Evolutionary conservation across 2,329 filamentous ascomycete species (phyloP).

Genomic region (Xylariaceae sp.): DNA sequence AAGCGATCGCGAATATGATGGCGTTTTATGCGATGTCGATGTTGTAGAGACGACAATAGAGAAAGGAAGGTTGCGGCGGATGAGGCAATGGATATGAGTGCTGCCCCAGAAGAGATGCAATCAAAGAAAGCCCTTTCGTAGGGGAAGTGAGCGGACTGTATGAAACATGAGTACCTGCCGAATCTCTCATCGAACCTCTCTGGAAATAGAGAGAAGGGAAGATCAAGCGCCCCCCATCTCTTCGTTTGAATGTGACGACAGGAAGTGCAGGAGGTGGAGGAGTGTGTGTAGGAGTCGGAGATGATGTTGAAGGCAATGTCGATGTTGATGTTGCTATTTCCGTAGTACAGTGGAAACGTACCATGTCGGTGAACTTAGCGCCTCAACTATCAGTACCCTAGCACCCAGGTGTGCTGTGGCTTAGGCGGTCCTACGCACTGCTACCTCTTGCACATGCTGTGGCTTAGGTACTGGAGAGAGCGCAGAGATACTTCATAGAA

Average conservation of each 20-base stretch:
- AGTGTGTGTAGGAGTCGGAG: not conserved
- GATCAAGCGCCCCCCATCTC: not conserved
- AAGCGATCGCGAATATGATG: not conserved
- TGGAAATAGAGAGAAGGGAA: not conserved
- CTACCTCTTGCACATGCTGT: no score
- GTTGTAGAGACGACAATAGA: not conserved
- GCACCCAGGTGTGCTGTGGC: no score
- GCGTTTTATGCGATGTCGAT: not conserved
- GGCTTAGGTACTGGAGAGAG: no score
- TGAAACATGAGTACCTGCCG: not conserved
- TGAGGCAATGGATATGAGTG: not conserved
- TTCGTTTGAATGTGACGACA: not conserved
- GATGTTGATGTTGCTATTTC: not conserved
- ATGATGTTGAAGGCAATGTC: slow-evolving; percentile 1
- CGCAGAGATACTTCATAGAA: no score
- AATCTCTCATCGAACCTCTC: not conserved
- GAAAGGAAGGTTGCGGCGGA: not conserved
- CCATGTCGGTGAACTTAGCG: no score
- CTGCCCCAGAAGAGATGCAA: not conserved
- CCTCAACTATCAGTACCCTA: no score
- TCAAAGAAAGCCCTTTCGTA: slow-evolving; percentile 3
- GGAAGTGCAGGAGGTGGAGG: not conserved
- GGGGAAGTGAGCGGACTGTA: not conserved
- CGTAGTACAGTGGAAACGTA: not conserved
- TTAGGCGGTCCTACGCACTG: no score